Percentiles rank a stretch among this genome's conserved stretches.
Evolutionary conservation across 495 filamentous ascomycete genomes (phyloP).

Genomic region (Articulospora tetracladia): DNA sequence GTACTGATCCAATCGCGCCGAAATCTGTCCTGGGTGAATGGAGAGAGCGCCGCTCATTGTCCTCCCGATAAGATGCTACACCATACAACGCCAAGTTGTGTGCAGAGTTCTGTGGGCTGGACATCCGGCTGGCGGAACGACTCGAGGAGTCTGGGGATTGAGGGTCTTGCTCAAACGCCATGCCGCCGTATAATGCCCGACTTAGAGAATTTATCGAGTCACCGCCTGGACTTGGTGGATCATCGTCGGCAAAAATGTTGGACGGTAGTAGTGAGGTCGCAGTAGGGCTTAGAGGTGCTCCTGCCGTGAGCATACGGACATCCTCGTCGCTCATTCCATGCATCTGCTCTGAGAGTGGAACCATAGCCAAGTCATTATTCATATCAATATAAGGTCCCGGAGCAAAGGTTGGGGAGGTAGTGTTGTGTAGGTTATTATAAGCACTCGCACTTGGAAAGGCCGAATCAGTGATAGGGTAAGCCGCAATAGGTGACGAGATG

Average conservation of each 20-base stretch:
- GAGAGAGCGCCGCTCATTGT: conserved; percentile 29
- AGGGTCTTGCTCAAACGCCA: conserved; percentile 46
- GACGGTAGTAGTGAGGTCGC: conserved; percentile 76
- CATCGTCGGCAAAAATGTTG: conserved; percentile 70
- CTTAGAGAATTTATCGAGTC: conserved; percentile 30
- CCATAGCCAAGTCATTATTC: conserved; percentile 33
- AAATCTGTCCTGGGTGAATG: conserved; percentile 31
- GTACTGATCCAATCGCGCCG: conserved; percentile 24
- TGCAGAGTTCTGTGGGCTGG: conserved; percentile 61
- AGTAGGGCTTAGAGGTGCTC: conserved; percentile 76
- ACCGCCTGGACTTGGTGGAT: conserved; percentile 44
- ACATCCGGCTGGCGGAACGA: conserved; percentile 60
- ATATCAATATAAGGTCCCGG: conserved; percentile 49
- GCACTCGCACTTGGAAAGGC: conserved; percentile 21
- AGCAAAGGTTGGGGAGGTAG: conserved; percentile 44
- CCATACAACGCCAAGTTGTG: conserved; percentile 49
- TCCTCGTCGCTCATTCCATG: conserved; percentile 38
- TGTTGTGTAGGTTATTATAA: conserved; percentile 28
- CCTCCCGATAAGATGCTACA: conserved; percentile 25
- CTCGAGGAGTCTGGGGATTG: conserved; percentile 69
- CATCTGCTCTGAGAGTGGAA: conserved; percentile 23
- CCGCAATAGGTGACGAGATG: conserved; percentile 25
- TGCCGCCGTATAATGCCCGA: conserved; percentile 33
- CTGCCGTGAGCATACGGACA: conserved; percentile 44
- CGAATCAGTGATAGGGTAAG: conserved; percentile 20